A percentile compares a stretch with the other conserved stretches of the same genome.
These are phyloP conservation scores for Plantago coronopus DNA, from an alignment of 305 asterid genomes.

Conservation along the genomic window DNA sequence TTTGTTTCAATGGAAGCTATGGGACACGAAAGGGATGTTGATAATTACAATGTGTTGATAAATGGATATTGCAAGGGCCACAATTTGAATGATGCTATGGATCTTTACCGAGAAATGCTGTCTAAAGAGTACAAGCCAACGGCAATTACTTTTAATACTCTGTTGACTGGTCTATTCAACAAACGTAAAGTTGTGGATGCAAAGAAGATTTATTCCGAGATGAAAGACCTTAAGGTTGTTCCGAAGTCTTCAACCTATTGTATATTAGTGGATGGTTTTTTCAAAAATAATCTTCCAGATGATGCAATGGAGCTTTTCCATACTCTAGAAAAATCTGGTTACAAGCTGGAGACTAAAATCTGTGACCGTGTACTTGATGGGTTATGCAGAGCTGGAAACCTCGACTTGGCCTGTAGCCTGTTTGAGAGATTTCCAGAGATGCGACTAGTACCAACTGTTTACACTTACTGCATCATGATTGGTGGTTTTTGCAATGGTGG, in stretches of 20 bases:
- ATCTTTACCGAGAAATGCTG: conserved; percentile 48
- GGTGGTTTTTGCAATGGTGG: conserved; percentile 54
- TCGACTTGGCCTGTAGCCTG: conserved; percentile 40
- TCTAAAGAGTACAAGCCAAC: conserved; percentile 37
- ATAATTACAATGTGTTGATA: conserved; percentile 49
- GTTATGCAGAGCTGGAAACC: conserved; percentile 55
- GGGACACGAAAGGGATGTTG: conserved; percentile 37
- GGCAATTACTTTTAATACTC: conserved; percentile 44
- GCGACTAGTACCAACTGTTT: conserved; percentile 42
- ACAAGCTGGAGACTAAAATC: conserved; percentile 25
- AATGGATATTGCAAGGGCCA: conserved; percentile 57
- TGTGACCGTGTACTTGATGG: conserved; percentile 62
- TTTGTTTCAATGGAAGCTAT: conserved; percentile 47
- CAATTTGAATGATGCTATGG: conserved; percentile 39
- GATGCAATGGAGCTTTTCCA: conserved; percentile 59
- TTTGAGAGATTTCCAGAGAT: conserved; percentile 39
- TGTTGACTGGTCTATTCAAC: conserved; percentile 53
- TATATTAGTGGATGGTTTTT: conserved; percentile 55
- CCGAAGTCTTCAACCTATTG: conserved; percentile 45
- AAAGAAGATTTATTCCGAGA: conserved; percentile 31
- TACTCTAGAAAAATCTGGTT: conserved; percentile 45
- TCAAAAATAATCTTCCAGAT: conserved; percentile 47
- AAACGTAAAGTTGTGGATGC: conserved; percentile 46
- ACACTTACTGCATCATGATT: conserved; percentile 62
- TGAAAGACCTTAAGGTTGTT: conserved; percentile 36